Conservation (phyloP, 2,329 filamentous ascomycete genomes). For the Penicillium sp. region DNA sequence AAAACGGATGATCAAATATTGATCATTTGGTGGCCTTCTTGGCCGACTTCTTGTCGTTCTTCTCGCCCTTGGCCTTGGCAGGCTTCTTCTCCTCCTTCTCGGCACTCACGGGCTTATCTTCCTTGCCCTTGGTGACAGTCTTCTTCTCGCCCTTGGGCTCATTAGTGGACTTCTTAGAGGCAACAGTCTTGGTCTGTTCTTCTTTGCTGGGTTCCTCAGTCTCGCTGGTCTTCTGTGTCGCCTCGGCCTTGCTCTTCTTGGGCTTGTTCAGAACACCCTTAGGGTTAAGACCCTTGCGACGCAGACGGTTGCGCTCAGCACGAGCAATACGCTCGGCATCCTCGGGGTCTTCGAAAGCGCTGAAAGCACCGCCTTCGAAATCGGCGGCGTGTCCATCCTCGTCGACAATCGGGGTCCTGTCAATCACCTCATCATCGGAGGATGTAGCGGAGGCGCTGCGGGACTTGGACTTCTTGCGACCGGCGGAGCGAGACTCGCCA, state of each 20-base stretch:
- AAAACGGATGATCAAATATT: slow-evolving; percentile 10
- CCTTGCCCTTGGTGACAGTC: slow-evolving; percentile 13
- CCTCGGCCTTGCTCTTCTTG: slow-evolving; percentile 30
- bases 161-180: slow-evolving; percentile 6
- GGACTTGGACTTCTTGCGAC: slow-evolving; percentile 16
- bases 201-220: slow-evolving; percentile 10
- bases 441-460: slow-evolving; percentile 25
- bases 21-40: slow-evolving; percentile 36
- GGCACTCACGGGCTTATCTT: slow-evolving; percentile 19
- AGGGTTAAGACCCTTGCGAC: slow-evolving; percentile 73
- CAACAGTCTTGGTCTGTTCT: slow-evolving; percentile 18
- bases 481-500: slow-evolving; percentile 27
- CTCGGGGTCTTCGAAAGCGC: slow-evolving; percentile 73
- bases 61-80: slow-evolving; percentile 22
- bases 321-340: slow-evolving; percentile 72
- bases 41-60: slow-evolving; percentile 27
- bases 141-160: slow-evolving; percentile 19
- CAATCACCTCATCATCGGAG: slow-evolving; percentile 53
- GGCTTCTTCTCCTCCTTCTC: slow-evolving; percentile 20
- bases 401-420: slow-evolving; percentile 68
- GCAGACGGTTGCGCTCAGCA: slow-evolving; percentile 72
- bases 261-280: slow-evolving; percentile 54
- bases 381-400: slow-evolving; percentile 34
- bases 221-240: slow-evolving; percentile 20
- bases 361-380: slow-evolving; percentile 60